Conservation (phyloP, 768 basidiomycete species). For the Termitomyces sp. region DNA sequence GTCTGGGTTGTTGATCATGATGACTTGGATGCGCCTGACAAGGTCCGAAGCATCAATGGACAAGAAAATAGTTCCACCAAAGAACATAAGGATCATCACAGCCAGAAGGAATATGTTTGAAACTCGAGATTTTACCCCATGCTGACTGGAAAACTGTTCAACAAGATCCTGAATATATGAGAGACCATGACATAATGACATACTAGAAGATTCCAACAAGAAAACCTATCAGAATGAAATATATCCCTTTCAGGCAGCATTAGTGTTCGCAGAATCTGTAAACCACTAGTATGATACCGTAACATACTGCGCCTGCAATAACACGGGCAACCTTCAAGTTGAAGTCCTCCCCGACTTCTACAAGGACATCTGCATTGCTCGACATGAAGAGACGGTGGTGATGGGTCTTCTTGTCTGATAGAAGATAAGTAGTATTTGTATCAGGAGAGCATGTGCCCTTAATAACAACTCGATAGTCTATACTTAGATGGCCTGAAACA, state of each 20-base stretch:
- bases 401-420: neutral
- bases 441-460: neutral
- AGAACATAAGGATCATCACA: slow-evolving; percentile 28
- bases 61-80: slow-evolving; percentile 26
- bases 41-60: slow-evolving; percentile 28
- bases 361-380: slow-evolving; percentile 15
- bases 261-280: neutral
- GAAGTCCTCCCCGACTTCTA: slow-evolving; percentile 18
- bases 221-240: slow-evolving; percentile 19
- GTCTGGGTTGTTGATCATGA: slow-evolving; percentile 23
- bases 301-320: slow-evolving; percentile 19
- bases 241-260: slow-evolving; percentile 13
- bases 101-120: slow-evolving; percentile 21
- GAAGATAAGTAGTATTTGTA: neutral
- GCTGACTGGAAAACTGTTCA: slow-evolving; percentile 15
- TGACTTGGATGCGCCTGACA: slow-evolving; percentile 26
- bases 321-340: slow-evolving; percentile 21
- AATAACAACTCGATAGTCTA: neutral
- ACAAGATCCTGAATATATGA: neutral
- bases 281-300: slow-evolving; percentile 13
- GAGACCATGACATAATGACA: neutral
- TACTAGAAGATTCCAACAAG: slow-evolving; percentile 17
- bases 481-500: neutral
- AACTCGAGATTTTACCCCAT: slow-evolving; percentile 14
- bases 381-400: slow-evolving; percentile 11